Conservation (phyloP, 2,329 filamentous ascomycete genomes). For the Tolypocladium amazonense region DNA sequence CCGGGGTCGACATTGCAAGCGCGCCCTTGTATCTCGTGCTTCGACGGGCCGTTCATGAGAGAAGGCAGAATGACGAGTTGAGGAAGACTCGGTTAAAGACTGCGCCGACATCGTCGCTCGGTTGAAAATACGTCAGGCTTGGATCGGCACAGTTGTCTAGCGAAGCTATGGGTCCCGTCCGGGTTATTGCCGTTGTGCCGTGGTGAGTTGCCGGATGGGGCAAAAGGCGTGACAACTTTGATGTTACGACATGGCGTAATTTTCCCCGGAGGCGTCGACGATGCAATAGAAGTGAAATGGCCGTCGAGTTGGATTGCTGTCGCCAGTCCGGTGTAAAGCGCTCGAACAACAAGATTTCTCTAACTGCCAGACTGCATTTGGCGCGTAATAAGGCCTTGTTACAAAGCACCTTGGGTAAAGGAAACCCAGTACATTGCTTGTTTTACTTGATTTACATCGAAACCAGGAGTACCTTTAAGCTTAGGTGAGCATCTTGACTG, state of each 20-base stretch:
- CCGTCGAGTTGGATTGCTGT: background rate
- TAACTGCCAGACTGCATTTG: no score
- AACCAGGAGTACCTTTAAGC: no score
- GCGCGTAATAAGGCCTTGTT: no score
- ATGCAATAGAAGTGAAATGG: background rate
- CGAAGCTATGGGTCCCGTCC: background rate
- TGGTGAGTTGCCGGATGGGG: background rate
- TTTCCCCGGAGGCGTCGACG: background rate
- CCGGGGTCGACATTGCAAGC: background rate
- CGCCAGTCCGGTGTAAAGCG: no score
- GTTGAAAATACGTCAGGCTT: background rate
- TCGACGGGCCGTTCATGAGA: background rate
- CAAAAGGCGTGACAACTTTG: background rate
- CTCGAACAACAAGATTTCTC: no score
- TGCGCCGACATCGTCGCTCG: background rate
- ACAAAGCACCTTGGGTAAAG: no score
- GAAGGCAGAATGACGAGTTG: background rate
- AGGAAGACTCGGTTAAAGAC: background rate
- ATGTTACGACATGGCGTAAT: background rate
- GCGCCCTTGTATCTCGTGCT: background rate
- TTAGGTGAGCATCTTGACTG: no score
- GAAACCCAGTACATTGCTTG: no score
- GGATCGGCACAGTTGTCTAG: background rate
- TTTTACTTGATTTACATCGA: no score
- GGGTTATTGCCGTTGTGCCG: background rate